Evolutionary conservation across 805 yeast species (phyloP).

Genomic region (Lipomyces anomalus): DNA sequence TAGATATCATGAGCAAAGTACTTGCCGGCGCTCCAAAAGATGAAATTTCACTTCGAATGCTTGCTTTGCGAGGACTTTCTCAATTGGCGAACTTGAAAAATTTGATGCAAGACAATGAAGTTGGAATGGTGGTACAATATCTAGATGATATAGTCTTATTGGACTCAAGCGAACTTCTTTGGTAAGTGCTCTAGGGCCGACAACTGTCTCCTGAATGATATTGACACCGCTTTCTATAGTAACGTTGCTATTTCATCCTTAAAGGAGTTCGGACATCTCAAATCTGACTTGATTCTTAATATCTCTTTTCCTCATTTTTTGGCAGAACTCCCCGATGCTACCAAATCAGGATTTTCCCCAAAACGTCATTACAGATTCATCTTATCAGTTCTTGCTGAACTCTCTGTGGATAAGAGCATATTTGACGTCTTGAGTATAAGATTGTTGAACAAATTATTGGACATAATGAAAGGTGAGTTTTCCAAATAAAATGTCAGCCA

Average conservation of each 20-base stretch:
- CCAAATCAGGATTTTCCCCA: constrained; percentile 28
- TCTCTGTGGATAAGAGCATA: constrained; percentile 34
- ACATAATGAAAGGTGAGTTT: constrained; percentile 9
- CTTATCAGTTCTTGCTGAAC: constrained; percentile 31
- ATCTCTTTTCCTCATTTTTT: constrained; percentile 49
- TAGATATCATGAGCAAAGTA: constrained; percentile 62
- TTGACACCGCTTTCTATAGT: background rate
- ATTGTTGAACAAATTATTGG: constrained; percentile 33
- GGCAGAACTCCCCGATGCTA: constrained; percentile 46
- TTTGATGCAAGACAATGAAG: constrained; percentile 51
- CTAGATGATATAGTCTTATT: constrained; percentile 55
- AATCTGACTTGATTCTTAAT: constrained; percentile 43
- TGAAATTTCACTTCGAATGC: constrained; percentile 64
- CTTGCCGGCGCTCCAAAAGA: constrained; percentile 59
- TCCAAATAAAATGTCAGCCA: too few relatives aligned
- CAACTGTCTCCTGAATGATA: background rate
- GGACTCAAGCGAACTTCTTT: constrained; percentile 48
- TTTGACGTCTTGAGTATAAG: constrained; percentile 39
- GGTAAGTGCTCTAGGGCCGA: constrained; percentile 35
- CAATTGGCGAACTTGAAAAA: constrained; percentile 47
- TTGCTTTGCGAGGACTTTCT: constrained; percentile 60
- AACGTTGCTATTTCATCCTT: constrained; percentile 44
- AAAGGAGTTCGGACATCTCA: constrained; percentile 39
- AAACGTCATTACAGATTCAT: constrained; percentile 30
- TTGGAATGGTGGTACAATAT: constrained; percentile 57